These are phyloP conservation scores for Camelina laxa DNA, from an alignment of 345 rosid species.

Conservation along the genomic window DNA sequence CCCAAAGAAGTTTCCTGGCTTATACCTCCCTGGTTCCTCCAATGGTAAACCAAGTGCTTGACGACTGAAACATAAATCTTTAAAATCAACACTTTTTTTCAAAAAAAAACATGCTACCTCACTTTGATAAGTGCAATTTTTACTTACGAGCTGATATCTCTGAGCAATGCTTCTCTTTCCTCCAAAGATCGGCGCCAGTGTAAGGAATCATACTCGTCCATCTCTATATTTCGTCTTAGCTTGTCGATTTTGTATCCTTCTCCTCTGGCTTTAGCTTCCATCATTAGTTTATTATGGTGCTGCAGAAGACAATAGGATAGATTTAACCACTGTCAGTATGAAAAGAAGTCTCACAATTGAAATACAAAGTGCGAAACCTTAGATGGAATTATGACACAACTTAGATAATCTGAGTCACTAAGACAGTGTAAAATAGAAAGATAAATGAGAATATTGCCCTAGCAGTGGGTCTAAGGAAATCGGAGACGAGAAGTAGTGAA, in stretches of 20 bases:
- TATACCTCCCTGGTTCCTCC: constrained; percentile 95
- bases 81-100: constrained; percentile 6
- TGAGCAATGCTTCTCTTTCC: constrained; percentile 92
- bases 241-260: constrained; percentile 70
- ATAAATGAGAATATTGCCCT: background rate
- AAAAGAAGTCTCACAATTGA: constrained; percentile 1
- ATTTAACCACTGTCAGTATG: constrained; percentile 12
- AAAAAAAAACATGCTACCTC: background rate
- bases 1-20: constrained; percentile 76
- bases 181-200: constrained; percentile 93
- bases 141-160: constrained; percentile 91
- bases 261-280: constrained; percentile 77
- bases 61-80: constrained; percentile 54
- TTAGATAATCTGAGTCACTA: background rate
- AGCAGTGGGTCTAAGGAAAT: background rate
- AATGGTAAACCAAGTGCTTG: constrained; percentile 85
- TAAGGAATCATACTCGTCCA: constrained; percentile 88
- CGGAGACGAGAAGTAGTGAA: constrained; percentile 5
- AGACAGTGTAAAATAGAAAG: background rate
- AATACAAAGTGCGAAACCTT: background rate
- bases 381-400: background rate
- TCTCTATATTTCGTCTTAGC: constrained; percentile 78
- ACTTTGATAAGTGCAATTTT: constrained; percentile 2
- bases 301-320: constrained; percentile 40
- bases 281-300: constrained; percentile 71